Conservation (phyloP, 768 basidiomycete genomes). For the Panaeolus cyanescens region DNA sequence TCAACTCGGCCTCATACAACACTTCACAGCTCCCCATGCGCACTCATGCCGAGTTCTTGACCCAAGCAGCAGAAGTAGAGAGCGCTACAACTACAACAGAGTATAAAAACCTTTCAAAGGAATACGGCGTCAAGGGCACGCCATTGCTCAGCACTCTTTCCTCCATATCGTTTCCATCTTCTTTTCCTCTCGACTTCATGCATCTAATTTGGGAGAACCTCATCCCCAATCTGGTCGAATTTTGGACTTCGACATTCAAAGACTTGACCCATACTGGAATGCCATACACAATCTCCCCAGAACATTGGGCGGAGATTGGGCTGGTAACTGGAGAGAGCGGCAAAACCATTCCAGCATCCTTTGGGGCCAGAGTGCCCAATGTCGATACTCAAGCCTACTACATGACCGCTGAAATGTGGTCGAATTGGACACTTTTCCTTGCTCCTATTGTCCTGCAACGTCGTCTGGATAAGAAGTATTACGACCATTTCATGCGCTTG, state of each 20-base stretch:
- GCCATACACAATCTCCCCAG: slow-evolving; percentile 21
- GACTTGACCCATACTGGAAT: slow-evolving; percentile 24
- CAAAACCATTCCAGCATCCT: slow-evolving; percentile 30
- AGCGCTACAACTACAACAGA: background rate
- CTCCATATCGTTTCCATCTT: slow-evolving; percentile 33
- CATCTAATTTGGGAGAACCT: slow-evolving; percentile 40
- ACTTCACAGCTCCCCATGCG: slow-evolving; percentile 30
- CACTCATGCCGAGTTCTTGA: slow-evolving; percentile 4
- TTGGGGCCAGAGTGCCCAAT: slow-evolving; percentile 30
- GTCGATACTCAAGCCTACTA: slow-evolving; percentile 20
- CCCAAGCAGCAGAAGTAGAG: slow-evolving; percentile 2
- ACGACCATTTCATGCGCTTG: slow-evolving; percentile 38
- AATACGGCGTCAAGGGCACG: slow-evolving; percentile 30
- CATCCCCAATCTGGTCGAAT: slow-evolving; percentile 24
- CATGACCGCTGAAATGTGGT: slow-evolving; percentile 21
- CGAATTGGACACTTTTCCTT: too few relatives aligned
- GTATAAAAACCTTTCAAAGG: slow-evolving; percentile 6
- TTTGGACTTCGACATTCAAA: slow-evolving; percentile 40
- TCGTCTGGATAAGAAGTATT: slow-evolving; percentile 25
- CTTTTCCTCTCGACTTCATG: slow-evolving; percentile 45
- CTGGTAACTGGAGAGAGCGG: slow-evolving; percentile 26
- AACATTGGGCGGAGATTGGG: slow-evolving; percentile 39
- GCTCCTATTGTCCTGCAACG: slow-evolving; percentile 16
- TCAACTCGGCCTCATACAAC: slow-evolving; percentile 19
- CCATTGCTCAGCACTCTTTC: slow-evolving; percentile 26